These are phyloP conservation scores for Phlebiopsis gigantea DNA, from an alignment of 768 basidiomycete genomes.

Conservation along the genomic window DNA sequence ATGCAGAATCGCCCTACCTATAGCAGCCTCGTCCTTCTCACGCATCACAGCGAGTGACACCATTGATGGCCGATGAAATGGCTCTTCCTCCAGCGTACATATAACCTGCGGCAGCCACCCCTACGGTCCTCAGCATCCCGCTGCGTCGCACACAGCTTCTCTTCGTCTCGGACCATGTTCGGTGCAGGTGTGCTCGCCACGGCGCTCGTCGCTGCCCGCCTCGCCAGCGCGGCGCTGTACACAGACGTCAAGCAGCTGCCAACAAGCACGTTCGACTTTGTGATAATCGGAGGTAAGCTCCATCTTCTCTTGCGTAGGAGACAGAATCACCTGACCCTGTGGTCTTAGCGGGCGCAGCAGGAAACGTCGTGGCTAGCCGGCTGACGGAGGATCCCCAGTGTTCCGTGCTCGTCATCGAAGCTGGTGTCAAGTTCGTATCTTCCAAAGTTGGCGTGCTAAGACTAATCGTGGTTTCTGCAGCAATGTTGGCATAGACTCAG, in stretches of 20 bases:
- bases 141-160: not conserved
- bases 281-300: slow-evolving; percentile 14
- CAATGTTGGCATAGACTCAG: slow-evolving; percentile 9
- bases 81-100: not conserved
- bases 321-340: not conserved
- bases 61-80: not conserved
- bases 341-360: slow-evolving; percentile 12
- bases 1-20: slow-evolving; percentile 16
- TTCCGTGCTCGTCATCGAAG: slow-evolving; percentile 13
- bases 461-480: slow-evolving; percentile 5
- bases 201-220: not conserved
- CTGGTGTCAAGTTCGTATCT: slow-evolving; percentile 5
- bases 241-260: not conserved
- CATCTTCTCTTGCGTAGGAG: not conserved
- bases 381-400: slow-evolving; percentile 7
- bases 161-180: not conserved
- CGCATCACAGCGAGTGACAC: not conserved
- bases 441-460: not conserved
- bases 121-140: not conserved
- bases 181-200: not conserved
- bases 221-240: slow-evolving; percentile 1
- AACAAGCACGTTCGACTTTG: slow-evolving; percentile 13
- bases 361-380: slow-evolving; percentile 11
- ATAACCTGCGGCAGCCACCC: not conserved
- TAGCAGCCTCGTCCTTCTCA: not conserved